A percentile compares a stretch with the other conserved stretches of the same genome.
phyloP scores from a whole-genome alignment of 345 rosid species.

The Kernera saxatilis region DNA sequence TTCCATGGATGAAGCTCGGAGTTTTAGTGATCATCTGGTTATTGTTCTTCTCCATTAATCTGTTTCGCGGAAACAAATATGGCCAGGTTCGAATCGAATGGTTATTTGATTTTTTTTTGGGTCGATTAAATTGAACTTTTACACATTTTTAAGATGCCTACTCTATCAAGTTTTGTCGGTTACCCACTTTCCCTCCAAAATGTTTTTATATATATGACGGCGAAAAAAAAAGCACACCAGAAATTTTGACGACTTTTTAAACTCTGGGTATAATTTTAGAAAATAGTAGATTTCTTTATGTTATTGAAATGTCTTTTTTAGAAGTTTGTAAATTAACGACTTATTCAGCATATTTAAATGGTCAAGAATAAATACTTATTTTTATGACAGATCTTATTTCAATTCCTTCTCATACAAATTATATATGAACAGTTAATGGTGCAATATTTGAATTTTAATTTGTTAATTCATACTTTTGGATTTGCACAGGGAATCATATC shows the following conservation, averaged over 20 bases:
- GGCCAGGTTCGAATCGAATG: conserved; percentile 37
- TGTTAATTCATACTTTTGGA: background rate
- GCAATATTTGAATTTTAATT: background rate
- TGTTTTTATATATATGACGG: too few species aligned
- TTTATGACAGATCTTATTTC: background rate
- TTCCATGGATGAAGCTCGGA: conserved; percentile 67
- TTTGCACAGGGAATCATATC: conserved; percentile 45
- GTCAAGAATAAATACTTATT: background rate
- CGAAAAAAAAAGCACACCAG: too few species aligned
- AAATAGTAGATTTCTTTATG: too few species aligned
- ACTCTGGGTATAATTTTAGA: too few species aligned
- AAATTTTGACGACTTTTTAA: too few species aligned
- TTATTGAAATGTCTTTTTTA: background rate
- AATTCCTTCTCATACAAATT: background rate
- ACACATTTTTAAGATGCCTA: background rate
- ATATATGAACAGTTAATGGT: background rate
- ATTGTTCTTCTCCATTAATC: conserved; percentile 50
- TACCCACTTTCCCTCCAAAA: background rate
- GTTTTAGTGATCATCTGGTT: conserved; percentile 53
- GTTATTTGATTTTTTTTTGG: background rate
- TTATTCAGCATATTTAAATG: background rate
- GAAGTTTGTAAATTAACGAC: background rate
- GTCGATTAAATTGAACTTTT: background rate
- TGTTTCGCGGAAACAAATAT: conserved; percentile 53
- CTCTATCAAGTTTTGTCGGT: background rate